Conservation (phyloP, 257 asterid species). For the Phtheirospermum japonicum region DNA sequence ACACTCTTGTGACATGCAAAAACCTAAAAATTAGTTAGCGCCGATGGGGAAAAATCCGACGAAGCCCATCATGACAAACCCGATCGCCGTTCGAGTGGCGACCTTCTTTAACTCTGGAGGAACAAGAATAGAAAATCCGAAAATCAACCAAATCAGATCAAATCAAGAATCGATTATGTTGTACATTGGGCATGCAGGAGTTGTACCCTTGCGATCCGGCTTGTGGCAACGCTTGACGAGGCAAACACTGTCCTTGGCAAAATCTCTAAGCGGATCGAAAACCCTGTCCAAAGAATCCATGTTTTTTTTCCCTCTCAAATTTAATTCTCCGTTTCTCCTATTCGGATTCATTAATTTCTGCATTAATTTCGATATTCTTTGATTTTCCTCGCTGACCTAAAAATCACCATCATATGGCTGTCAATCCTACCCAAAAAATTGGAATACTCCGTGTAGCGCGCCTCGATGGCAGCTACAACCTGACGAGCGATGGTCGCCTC, state of each 20-base stretch:
- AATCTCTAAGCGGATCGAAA: constrained; percentile 58
- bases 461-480: neutral
- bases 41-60: constrained; percentile 57
- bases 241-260: constrained; percentile 56
- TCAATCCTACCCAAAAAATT: neutral
- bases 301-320: neutral
- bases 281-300: constrained; percentile 58
- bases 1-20: constrained; percentile 21
- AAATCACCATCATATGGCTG: neutral
- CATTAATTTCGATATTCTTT: no score
- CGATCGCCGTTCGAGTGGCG: no score
- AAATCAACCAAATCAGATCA: neutral
- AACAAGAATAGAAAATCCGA: neutral
- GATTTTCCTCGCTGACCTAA: neutral
- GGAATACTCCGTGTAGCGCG: neutral
- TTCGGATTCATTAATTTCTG: no score
- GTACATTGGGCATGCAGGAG: constrained; percentile 1
- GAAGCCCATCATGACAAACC: constrained; percentile 58
- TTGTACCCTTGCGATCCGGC: constrained; percentile 61
- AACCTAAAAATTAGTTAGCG: constrained; percentile 32
- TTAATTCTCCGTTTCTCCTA: neutral
- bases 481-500: neutral
- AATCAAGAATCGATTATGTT: neutral
- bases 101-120: constrained; percentile 50
- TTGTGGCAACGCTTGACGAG: constrained; percentile 67